Evolutionary conservation across 306 rosid species (phyloP).

Genomic region (Quercus ilex): DNA sequence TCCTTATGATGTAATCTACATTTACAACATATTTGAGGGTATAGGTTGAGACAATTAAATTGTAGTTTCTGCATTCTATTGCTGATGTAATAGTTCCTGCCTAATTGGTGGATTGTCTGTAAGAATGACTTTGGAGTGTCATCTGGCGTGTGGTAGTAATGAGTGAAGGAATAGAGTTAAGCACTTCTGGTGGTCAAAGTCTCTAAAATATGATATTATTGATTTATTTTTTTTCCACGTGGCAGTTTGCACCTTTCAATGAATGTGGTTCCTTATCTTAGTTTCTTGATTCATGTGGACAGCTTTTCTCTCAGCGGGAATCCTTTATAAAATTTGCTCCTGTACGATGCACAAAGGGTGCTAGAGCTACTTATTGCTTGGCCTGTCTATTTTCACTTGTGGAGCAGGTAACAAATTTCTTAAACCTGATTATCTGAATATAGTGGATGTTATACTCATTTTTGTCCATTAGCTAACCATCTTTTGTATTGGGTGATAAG

Average conservation of each 20-base stretch:
- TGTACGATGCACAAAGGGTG: slow-evolving; percentile 42
- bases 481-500: not conserved
- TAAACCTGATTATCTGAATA: not conserved
- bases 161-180: not conserved
- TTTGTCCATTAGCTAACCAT: not conserved
- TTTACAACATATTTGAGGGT: not conserved
- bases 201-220: not conserved
- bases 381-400: slow-evolving; percentile 82
- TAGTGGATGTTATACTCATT: not conserved
- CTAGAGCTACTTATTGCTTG: slow-evolving; percentile 74
- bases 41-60: not conserved
- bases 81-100: not conserved
- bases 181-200: not conserved
- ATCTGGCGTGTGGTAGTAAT: not conserved
- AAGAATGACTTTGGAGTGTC: not conserved
- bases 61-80: not conserved
- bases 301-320: slow-evolving; percentile 59
- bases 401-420: slow-evolving; percentile 69
- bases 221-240: not conserved
- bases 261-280: slow-evolving; percentile 17
- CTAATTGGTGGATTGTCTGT: not conserved
- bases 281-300: slow-evolving; percentile 29
- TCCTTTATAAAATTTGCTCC: slow-evolving; percentile 53
- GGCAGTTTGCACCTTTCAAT: slow-evolving; percentile 7
- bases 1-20: not conserved